phyloP scores from a whole-genome alignment of 2,329 filamentous ascomycete genomes.

The Cladophialophora bantiana region DNA sequence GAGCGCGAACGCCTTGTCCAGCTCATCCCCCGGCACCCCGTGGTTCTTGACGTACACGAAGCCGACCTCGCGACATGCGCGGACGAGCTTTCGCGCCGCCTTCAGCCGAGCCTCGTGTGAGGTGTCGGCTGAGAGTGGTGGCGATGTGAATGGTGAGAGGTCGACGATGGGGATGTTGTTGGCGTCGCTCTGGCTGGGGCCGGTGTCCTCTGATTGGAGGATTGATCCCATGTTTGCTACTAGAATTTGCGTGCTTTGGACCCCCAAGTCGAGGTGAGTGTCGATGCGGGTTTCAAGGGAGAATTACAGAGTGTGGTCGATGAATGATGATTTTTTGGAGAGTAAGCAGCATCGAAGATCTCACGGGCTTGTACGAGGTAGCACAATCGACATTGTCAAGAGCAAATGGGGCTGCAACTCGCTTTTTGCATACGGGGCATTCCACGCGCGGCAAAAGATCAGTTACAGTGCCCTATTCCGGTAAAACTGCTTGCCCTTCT shows the following conservation, averaged over 20 bases:
- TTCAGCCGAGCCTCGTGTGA: conserved; percentile 42
- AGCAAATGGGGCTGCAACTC: background rate
- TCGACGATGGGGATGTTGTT: conserved; percentile 50
- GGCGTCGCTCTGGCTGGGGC: background rate
- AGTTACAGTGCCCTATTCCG: background rate
- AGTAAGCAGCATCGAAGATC: background rate
- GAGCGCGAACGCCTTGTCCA: conserved; percentile 55
- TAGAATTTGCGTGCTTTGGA: background rate
- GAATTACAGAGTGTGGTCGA: background rate
- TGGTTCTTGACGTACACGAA: conserved; percentile 60
- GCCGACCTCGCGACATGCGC: conserved; percentile 54
- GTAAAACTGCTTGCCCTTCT: background rate
- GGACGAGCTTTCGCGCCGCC: conserved; percentile 45
- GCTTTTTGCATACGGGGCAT: background rate
- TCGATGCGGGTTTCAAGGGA: background rate
- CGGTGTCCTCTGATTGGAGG: background rate
- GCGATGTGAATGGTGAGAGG: conserved; percentile 47
- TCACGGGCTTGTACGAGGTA: background rate
- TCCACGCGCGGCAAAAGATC: background rate
- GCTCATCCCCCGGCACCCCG: conserved; percentile 48
- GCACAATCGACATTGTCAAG: conserved; percentile 1
- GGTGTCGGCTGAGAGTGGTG: conserved; percentile 36
- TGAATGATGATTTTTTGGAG: background rate
- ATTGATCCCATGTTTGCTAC: conserved; percentile 23
- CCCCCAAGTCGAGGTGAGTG: background rate